Conservation (phyloP, 192 early-diverging fungal genomes). For the Coemansia sp. region DNA sequence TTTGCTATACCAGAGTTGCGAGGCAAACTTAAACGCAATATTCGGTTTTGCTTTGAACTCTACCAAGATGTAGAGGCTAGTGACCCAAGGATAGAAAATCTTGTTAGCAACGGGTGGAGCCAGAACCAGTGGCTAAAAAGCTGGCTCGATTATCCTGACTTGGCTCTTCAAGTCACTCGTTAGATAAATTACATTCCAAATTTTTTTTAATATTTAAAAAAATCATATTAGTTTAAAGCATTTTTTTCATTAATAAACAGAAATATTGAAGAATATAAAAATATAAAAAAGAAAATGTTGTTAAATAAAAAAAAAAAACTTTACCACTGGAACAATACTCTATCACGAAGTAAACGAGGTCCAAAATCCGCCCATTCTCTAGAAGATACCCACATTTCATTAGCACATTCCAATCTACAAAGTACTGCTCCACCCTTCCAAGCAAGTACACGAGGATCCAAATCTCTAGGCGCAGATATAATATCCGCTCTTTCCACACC, state of each 20-base stretch:
- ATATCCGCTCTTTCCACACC: conserved; percentile 61
- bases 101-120: conserved; percentile 12
- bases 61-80: conserved; percentile 23
- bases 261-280: neutral
- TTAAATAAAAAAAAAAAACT: neutral
- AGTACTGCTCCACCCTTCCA: conserved; percentile 89
- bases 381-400: conserved; percentile 74
- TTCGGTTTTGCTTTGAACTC: conserved; percentile 41
- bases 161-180: neutral
- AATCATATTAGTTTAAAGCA: too few relatives aligned
- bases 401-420: conserved; percentile 69
- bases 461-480: conserved; percentile 72
- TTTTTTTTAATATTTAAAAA: neutral
- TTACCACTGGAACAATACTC: conserved; percentile 65
- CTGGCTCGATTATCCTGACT: conserved; percentile 20
- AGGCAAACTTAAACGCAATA: conserved; percentile 29
- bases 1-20: conserved; percentile 25
- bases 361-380: conserved; percentile 74
- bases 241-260: neutral
- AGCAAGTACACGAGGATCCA: conserved; percentile 75
- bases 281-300: neutral
- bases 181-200: neutral
- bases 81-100: neutral
- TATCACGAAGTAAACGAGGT: conserved; percentile 58
- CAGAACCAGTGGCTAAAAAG: conserved; percentile 28